Percentiles rank a stretch among this genome's conserved stretches.
Evolutionary conservation across 495 filamentous ascomycete species (phyloP).

Genomic region (Chaetomidium leptoderma): DNA sequence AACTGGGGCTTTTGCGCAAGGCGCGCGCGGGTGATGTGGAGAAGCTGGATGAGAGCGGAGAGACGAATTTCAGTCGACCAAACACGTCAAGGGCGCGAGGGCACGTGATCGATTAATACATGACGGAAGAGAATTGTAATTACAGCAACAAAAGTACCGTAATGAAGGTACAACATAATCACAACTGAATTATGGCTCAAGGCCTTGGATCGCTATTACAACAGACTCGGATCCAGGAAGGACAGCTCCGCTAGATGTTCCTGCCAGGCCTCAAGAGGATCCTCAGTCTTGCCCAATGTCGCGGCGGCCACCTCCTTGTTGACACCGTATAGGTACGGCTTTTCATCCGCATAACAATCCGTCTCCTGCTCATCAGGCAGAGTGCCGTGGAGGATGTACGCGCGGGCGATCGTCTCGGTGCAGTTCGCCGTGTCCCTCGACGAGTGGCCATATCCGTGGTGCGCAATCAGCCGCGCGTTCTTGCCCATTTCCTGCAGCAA

Average conservation of each 20-base stretch:
- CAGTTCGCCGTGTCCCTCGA: slow-evolving; percentile 40
- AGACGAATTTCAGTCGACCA: background rate
- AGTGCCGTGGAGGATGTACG: slow-evolving; percentile 37
- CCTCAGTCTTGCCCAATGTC: slow-evolving; percentile 4
- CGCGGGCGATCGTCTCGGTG: slow-evolving; percentile 37
- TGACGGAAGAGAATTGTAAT: background rate
- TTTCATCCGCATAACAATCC: slow-evolving; percentile 41
- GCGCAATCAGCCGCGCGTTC: slow-evolving; percentile 42
- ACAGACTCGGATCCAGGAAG: slow-evolving; percentile 24
- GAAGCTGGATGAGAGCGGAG: background rate
- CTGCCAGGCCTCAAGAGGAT: slow-evolving; percentile 27
- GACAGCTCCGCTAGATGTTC: slow-evolving; percentile 29
- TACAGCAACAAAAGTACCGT: background rate
- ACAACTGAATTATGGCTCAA: too few species aligned
- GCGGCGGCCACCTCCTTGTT: background rate
- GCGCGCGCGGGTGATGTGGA: background rate
- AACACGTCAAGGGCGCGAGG: slow-evolving; percentile 18
- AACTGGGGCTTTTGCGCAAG: background rate
- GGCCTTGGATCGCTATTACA: too few species aligned
- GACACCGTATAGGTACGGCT: slow-evolving; percentile 40
- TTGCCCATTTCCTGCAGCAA: slow-evolving; percentile 41
- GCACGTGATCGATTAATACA: slow-evolving; percentile 24
- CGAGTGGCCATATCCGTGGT: slow-evolving; percentile 48
- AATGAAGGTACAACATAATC: background rate
- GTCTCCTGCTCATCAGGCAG: slow-evolving; percentile 38